Evolutionary conservation across 352 stramenopile species (phyloP).

Genomic region (Elongisporangium senticosum): DNA sequence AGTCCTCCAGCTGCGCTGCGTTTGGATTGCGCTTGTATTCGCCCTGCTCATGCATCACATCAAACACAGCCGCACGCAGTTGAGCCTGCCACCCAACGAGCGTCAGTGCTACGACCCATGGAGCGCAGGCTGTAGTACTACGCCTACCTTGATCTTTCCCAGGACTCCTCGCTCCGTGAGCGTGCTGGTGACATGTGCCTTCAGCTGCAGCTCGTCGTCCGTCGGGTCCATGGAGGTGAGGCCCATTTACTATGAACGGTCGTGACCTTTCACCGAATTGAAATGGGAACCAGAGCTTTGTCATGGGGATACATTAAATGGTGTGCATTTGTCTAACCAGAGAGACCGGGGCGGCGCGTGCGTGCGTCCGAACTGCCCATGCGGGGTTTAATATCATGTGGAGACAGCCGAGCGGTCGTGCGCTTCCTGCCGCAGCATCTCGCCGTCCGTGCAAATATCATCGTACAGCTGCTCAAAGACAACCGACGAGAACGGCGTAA

Average conservation of each 20-base stretch:
- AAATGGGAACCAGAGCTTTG: neutral
- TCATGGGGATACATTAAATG: neutral
- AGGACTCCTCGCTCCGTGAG: slow-evolving; percentile 63
- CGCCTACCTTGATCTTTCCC: slow-evolving; percentile 56
- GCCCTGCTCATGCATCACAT: slow-evolving; percentile 57
- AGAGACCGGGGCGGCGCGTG: no score
- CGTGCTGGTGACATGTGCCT: slow-evolving; percentile 50
- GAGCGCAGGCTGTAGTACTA: neutral
- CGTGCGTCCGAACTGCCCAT: no score
- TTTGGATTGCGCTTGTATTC: slow-evolving; percentile 5
- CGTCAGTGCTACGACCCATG: neutral
- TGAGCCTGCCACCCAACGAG: slow-evolving; percentile 30
- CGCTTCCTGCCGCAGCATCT: slow-evolving; percentile 25
- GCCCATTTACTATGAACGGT: neutral
- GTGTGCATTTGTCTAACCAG: no score
- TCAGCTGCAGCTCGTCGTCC: slow-evolving; percentile 54
- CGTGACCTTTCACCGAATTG: neutral
- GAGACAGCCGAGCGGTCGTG: slow-evolving; percentile 3
- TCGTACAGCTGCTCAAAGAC: slow-evolving; percentile 84
- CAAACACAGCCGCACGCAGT: slow-evolving; percentile 66
- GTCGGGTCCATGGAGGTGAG: slow-evolving; percentile 19
- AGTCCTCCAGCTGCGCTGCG: slow-evolving; percentile 21
- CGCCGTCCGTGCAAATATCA: slow-evolving; percentile 73
- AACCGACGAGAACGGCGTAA: slow-evolving; percentile 68
- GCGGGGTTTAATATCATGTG: slow-evolving; percentile 15